Evolutionary conservation across 164 flowering plant genomes (phyloP), one percentile per base, ranked within the genome.

Genomic region (Aristolochia californica): DNA sequence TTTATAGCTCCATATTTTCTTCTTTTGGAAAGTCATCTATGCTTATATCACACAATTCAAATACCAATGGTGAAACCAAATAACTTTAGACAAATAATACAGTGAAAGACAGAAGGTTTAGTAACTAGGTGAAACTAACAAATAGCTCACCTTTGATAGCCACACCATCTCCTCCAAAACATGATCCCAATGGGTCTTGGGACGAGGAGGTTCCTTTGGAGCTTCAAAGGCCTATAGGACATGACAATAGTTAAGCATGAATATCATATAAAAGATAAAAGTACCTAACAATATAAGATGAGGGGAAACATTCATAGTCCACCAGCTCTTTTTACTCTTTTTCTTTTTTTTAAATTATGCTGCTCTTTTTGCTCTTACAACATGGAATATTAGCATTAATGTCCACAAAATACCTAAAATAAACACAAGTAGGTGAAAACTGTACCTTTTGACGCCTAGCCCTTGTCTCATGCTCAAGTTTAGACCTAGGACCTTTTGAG

Each of bases 131-230:
- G 7, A 48, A 18, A 9, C 13, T 22, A n/a, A 20, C 26, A 1
- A 22, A 53, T 58, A 18, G 10, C 45, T 43, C 68, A 89, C 97
- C 97, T 94, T 94, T 62, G 99, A 90, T 68, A 94, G 70, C 99
- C 99, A 94, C 63, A 79, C 74, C 99, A 94, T 94, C 74, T 94
- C 99, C 65, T 88, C 99, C 51, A 94, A 56, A 63, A 94, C 97
- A 82, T 94, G 97, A 76, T 94, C 99, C 99, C 99, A 94, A 68
- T 90, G 97, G 18, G 95, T 64, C 82, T 88, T 90, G 45, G 87
- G 88, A 21, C 97, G 99, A 40, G 65, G 84, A 23, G 97, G 99
- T 68, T 88, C 97, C 66, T 69, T 80, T 8, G 96, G 93, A 73
- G 81, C 86, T 77, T 90, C 99, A 72, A 84, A 88, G 9, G 83